Evolutionary conservation across 2,329 filamentous ascomycete genomes (phyloP).

Genomic region (Juglanconis sp.): DNA sequence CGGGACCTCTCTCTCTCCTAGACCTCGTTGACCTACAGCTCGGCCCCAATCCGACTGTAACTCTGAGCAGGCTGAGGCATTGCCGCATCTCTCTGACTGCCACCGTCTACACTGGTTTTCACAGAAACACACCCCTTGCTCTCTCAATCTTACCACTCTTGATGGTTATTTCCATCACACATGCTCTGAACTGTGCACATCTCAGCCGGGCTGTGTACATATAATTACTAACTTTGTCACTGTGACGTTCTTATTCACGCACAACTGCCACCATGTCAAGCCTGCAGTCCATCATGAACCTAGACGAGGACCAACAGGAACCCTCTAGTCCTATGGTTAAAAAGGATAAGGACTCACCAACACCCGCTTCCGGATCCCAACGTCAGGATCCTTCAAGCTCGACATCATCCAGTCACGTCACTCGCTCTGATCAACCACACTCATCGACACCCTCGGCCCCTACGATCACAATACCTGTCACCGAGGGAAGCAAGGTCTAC

Average conservation of each 20-base stretch:
- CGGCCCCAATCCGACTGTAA: slow-evolving; percentile 26
- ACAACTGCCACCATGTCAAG: slow-evolving; percentile 47
- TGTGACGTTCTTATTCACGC: slow-evolving; percentile 39
- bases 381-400: slow-evolving; percentile 34
- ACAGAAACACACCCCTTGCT: slow-evolving; percentile 22
- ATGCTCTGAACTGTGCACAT: slow-evolving; percentile 30
- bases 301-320: slow-evolving; percentile 46
- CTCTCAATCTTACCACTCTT: slow-evolving; percentile 23
- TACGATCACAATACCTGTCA: slow-evolving; percentile 29
- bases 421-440: slow-evolving; percentile 32
- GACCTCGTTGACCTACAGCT: slow-evolving; percentile 25
- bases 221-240: slow-evolving; percentile 40
- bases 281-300: slow-evolving; percentile 56
- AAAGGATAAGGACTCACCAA: slow-evolving; percentile 41
- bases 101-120: slow-evolving; percentile 16
- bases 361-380: slow-evolving; percentile 32
- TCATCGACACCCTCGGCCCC: slow-evolving; percentile 21
- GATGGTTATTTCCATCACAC: slow-evolving; percentile 30
- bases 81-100: slow-evolving; percentile 18
- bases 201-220: slow-evolving; percentile 42
- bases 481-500: slow-evolving; percentile 17
- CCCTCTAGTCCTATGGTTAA: slow-evolving; percentile 38
- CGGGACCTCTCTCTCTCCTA: slow-evolving; percentile 29
- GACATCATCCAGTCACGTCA: slow-evolving; percentile 37
- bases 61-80: slow-evolving; percentile 36